Conservation (phyloP, 2,329 filamentous ascomycete genomes). For the Colletotrichum magnum region DNA sequence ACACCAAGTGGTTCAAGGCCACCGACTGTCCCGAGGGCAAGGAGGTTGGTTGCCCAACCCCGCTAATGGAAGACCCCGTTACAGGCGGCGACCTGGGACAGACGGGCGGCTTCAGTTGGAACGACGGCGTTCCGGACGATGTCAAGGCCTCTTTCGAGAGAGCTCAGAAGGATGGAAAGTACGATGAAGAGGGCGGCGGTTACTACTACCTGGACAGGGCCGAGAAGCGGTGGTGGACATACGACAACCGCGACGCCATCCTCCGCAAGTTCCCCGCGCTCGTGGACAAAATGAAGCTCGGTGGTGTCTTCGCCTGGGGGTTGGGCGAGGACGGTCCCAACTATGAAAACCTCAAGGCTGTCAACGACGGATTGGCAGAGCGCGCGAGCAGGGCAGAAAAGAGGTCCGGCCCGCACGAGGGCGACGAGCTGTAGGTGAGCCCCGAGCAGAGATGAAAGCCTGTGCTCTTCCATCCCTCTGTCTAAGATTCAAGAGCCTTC, state of each 20-base stretch:
- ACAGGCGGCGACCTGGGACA: conserved; percentile 71
- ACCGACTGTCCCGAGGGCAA: conserved; percentile 54
- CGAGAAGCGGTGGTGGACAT: conserved; percentile 79
- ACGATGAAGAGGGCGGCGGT: conserved; percentile 72
- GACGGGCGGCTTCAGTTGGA: conserved; percentile 73
- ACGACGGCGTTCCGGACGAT: conserved; percentile 66
- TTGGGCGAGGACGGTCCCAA: conserved; percentile 75
- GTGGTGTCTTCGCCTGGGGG: conserved; percentile 83
- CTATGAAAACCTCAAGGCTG: conserved; percentile 57
- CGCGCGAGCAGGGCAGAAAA: conserved; percentile 6
- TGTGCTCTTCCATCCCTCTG: neutral
- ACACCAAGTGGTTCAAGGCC: conserved; percentile 76
- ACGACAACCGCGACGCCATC: conserved; percentile 76
- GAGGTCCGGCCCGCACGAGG: conserved; percentile 22
- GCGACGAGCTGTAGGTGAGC: conserved; percentile 39
- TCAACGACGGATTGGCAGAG: conserved; percentile 45
- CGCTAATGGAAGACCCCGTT: conserved; percentile 69
- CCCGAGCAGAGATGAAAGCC: conserved; percentile 20
- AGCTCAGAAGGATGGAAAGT: conserved; percentile 66
- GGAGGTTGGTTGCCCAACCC: conserved; percentile 69
- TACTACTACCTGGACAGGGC: conserved; percentile 77
- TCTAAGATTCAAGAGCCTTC: conserved; percentile 16
- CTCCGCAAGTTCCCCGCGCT: conserved; percentile 73
- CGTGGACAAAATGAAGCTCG: conserved; percentile 68
- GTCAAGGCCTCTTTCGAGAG: conserved; percentile 70